Evolutionary conservation across 306 rosid genomes (phyloP).

Genomic region (Crotalaria pallida): DNA sequence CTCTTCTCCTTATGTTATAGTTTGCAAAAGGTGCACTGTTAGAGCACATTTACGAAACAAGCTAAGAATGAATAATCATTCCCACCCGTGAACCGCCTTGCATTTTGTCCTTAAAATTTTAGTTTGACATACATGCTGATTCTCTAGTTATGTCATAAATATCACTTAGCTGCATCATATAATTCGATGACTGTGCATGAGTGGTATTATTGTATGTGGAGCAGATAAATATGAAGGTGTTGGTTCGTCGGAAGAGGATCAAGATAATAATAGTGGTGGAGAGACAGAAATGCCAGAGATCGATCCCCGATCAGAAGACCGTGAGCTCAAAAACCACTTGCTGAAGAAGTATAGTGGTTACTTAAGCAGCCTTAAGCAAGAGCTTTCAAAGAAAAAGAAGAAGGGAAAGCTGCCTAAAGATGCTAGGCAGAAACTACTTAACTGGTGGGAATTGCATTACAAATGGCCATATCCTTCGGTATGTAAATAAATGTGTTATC

Average conservation of each 20-base stretch:
- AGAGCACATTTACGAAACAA: too few relatives aligned
- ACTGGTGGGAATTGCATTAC: conserved; percentile 98
- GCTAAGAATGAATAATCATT: too few relatives aligned
- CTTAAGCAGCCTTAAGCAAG: conserved; percentile 90
- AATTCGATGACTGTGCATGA: too few relatives aligned
- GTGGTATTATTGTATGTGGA: too few relatives aligned
- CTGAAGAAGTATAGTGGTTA: conserved; percentile 89
- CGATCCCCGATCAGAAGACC: conserved; percentile 89
- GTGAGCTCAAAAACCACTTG: conserved; percentile 85
- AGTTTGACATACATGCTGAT: too few relatives aligned
- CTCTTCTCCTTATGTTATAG: too few relatives aligned
- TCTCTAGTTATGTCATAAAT: too few relatives aligned
- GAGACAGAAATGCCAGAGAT: conserved; percentile 76
- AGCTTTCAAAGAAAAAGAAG: conserved; percentile 96
- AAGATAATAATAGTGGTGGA: conserved; percentile 74
- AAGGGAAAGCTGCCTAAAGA: conserved; percentile 96
- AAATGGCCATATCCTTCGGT: conserved; percentile 99
- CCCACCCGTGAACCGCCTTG: too few relatives aligned
- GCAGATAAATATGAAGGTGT: conserved; percentile 63
- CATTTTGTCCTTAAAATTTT: too few relatives aligned
- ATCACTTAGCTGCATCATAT: too few relatives aligned
- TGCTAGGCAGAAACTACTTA: conserved; percentile 92
- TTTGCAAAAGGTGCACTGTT: too few relatives aligned
- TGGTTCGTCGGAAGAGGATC: conserved; percentile 89
- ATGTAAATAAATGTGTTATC: background rate